A percentile compares a stretch with the other conserved stretches of the same genome.
Conservation (phyloP, 352 stramenopile genomes). For the Elongisporangium prolatum region DNA sequence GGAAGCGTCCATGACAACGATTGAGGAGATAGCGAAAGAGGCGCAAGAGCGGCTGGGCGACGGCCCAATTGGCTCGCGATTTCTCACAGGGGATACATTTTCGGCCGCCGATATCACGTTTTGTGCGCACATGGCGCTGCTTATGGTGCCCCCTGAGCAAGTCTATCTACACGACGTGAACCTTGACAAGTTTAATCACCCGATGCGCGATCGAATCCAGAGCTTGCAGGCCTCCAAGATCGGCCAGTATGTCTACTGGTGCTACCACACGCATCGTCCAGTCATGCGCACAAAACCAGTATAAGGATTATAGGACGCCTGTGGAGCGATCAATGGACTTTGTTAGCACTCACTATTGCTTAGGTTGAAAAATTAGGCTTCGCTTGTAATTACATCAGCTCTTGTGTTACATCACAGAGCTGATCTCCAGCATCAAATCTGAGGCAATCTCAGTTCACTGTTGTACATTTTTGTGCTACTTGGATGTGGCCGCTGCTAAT, state of each 20-base stretch:
- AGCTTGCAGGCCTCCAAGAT: slow-evolving; percentile 28
- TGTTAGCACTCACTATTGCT: no score
- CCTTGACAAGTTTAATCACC: background rate
- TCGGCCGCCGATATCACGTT: slow-evolving; percentile 50
- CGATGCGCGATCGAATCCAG: slow-evolving; percentile 21
- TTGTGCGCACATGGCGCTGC: slow-evolving; percentile 39
- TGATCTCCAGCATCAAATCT: no score
- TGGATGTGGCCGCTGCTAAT: no score
- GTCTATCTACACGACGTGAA: slow-evolving; percentile 15
- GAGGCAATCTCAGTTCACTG: no score
- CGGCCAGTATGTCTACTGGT: slow-evolving; percentile 42
- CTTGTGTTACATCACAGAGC: no score
- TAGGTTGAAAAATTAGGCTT: no score
- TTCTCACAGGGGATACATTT: slow-evolving; percentile 32
- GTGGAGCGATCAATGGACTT: no score
- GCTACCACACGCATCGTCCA: slow-evolving; percentile 47
- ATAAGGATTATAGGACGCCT: no score
- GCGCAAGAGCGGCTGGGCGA: slow-evolving; percentile 26
- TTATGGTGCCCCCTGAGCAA: slow-evolving; percentile 33
- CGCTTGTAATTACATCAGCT: no score
- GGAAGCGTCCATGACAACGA: slow-evolving; percentile 20
- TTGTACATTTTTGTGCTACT: no score
- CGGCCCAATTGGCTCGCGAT: slow-evolving; percentile 27
- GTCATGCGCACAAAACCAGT: no score
- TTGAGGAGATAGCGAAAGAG: slow-evolving; percentile 21